Base-by-base conservation (phyloP, 202 grass and related monocot genomes). In the Zizania palustris region DNA sequence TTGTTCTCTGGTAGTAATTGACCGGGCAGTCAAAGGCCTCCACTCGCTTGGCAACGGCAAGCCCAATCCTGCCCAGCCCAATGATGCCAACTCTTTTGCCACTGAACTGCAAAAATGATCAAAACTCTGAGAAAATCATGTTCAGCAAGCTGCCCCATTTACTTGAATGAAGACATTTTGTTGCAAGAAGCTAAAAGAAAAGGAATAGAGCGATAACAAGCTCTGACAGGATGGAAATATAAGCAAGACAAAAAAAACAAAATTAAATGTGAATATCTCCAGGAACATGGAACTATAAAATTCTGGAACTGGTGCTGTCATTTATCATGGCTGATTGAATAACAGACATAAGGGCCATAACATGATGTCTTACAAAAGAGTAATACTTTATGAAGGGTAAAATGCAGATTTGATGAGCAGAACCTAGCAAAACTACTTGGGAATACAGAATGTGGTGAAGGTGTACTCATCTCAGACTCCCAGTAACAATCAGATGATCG, bases 81-180 rank as follows among this genome's bases (percentile, higher is more conserved):
- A 98, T 85, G 81, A 98, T 92, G 65, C 95, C 89, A 3, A 98
- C 83, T 61, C 72, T 87, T 65, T 94, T 98, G 4, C 95, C 95
- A 81, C 91, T 98, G 84, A 95, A 94, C 95, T 98, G 89, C 82
- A 93, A 63, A 63, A 57, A 15, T 8, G 37, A 67, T 12, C 14
- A 63, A 45, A 46, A 13, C 56, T 58, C 60, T 89, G 11, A 80
- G 71, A 38, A 65, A 62, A 28, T 28, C 5, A 64, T 10, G 2
- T 37, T 16, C 9, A 34, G 3, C 11, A 50, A 51, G 0, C 28
- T 40, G 6, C 15, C 51, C 19, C 8, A 42, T 5, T 44, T 51
- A 37, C 21, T 3, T 28, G 11, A 18, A 9, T 3, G 69, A 19
- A 15, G 9, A 37, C 33, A 21, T 13, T 8, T 9, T 41, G 36